These are phyloP conservation scores for Friedmanniomyces simplex DNA, from an alignment of 495 filamentous ascomycete species.

Conservation along the genomic window DNA sequence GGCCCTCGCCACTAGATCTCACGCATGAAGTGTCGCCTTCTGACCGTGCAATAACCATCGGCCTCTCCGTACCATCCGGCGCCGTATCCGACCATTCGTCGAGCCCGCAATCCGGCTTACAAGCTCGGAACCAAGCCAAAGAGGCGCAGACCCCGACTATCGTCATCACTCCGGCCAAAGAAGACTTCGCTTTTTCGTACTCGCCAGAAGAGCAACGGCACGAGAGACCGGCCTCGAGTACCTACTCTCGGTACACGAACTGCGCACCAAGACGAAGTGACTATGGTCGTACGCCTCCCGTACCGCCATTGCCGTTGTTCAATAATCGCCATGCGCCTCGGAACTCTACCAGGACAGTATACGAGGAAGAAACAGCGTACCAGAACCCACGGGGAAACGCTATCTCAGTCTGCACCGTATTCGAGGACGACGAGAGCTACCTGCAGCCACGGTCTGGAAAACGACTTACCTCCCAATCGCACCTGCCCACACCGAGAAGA, in stretches of 20 bases:
- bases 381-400: not conserved
- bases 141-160: conserved; percentile 45
- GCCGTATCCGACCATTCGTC: conserved; percentile 41
- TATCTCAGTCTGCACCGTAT: conserved; percentile 43
- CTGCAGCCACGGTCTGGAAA: conserved; percentile 6
- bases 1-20: conserved; percentile 14
- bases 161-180: conserved; percentile 55
- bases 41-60: conserved; percentile 69
- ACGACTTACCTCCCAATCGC: not conserved
- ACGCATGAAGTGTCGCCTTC: conserved; percentile 58
- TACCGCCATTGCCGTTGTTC: conserved; percentile 51
- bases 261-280: conserved; percentile 23
- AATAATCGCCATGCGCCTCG: conserved; percentile 9
- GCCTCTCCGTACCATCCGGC: conserved; percentile 56
- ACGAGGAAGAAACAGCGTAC: conserved; percentile 18
- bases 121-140: conserved; percentile 10
- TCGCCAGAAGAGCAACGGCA: conserved; percentile 29
- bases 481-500: conserved; percentile 41
- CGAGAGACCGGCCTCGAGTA: conserved; percentile 46
- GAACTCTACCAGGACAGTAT: conserved; percentile 14
- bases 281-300: conserved; percentile 41
- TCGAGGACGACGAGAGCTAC: conserved; percentile 37
- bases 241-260: conserved; percentile 56
- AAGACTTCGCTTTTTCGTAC: conserved; percentile 53
- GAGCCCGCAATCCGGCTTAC: conserved; percentile 42